Conservation (phyloP, 176 grass and related monocot species). For the Avena atlantica region DNA sequence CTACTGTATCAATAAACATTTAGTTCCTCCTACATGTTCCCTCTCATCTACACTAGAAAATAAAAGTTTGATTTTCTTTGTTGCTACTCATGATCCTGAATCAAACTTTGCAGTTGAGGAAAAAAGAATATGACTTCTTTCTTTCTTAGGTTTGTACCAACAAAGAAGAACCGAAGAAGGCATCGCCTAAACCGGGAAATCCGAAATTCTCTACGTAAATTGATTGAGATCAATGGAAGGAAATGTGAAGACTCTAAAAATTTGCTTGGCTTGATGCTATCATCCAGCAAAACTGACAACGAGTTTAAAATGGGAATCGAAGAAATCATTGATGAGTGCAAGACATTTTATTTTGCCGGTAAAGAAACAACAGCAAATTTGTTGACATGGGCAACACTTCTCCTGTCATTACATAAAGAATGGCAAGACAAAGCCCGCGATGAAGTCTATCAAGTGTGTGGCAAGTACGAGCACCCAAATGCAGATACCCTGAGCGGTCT, state of each 20-base stretch:
- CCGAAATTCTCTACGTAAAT: conserved; percentile 47
- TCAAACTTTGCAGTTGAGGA: background rate
- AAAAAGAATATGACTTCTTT: conserved; percentile 13
- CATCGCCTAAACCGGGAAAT: conserved; percentile 66
- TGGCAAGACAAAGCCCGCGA: no score
- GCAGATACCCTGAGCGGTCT: no score
- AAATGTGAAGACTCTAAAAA: conserved; percentile 77
- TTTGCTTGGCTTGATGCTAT: conserved; percentile 41
- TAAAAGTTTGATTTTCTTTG: background rate
- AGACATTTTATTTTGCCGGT: no score
- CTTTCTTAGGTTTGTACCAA: conserved; percentile 37
- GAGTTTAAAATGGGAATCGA: no score
- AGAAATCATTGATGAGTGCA: no score
- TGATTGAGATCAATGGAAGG: conserved; percentile 62
- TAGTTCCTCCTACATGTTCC: background rate
- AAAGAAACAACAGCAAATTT: no score
- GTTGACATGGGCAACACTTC: no score
- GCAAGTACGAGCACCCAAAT: no score
- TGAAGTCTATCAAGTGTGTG: no score
- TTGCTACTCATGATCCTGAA: background rate
- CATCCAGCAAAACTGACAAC: no score
- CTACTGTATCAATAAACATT: background rate
- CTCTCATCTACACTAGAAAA: background rate
- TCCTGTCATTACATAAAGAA: no score
- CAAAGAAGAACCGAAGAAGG: conserved; percentile 54